Evolutionary conservation across 176 grass and related monocot genomes (phyloP).

Genomic region (Ampelocalamus luodianensis): DNA sequence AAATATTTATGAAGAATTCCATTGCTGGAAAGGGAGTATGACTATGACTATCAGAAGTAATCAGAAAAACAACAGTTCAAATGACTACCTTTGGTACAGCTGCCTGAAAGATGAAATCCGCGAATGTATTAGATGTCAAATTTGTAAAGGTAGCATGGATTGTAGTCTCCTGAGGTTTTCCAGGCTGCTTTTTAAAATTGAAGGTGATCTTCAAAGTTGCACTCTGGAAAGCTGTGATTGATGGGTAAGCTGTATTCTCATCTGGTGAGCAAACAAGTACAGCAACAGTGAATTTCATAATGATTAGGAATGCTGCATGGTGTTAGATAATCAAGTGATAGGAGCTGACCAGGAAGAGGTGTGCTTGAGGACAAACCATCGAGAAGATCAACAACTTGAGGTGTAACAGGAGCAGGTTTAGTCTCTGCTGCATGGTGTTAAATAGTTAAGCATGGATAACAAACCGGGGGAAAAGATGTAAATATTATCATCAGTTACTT

Average conservation of each 20-base stretch:
- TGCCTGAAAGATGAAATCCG: slow-evolving; percentile 95
- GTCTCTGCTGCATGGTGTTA: slow-evolving; percentile 46
- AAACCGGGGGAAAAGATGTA: slow-evolving; percentile 11
- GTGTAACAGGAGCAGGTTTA: slow-evolving; percentile 53
- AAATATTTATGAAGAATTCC: background rate
- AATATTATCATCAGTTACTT: slow-evolving; percentile 43
- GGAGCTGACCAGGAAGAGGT: slow-evolving; percentile 58
- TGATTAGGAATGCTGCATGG: background rate
- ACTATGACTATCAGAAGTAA: background rate
- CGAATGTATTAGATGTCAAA: slow-evolving; percentile 72
- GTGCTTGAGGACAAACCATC: slow-evolving; percentile 77
- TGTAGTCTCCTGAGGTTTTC: slow-evolving; percentile 77
- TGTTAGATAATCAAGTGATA: slow-evolving; percentile 36
- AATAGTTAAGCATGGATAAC: slow-evolving; percentile 35
- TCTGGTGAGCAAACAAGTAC: slow-evolving; percentile 49
- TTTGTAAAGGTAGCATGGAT: slow-evolving; percentile 83
- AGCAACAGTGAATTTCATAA: slow-evolving; percentile 23
- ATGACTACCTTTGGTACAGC: slow-evolving; percentile 91
- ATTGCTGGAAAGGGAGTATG: background rate
- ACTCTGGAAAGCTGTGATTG: slow-evolving; percentile 92
- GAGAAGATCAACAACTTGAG: slow-evolving; percentile 80
- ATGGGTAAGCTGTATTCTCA: slow-evolving; percentile 53
- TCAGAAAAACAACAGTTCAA: background rate
- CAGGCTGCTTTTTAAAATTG: slow-evolving; percentile 78
- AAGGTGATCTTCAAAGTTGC: slow-evolving; percentile 79